Evolutionary conservation across 805 yeast species (phyloP).

Genomic region (Tetrapisispora namnaoensis): DNA sequence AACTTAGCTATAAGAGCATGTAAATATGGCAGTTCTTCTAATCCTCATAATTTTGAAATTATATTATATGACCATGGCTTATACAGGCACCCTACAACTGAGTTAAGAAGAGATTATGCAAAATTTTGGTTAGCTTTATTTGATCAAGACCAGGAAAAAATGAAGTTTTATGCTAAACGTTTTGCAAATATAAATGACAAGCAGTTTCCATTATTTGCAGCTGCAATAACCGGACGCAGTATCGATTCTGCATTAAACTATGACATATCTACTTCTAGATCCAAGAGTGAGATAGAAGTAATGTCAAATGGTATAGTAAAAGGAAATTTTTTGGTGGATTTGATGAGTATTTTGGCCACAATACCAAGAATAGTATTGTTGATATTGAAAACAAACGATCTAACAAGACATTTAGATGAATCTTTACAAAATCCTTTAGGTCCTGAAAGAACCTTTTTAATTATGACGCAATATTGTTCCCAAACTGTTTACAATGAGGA

Average conservation of each 20-base stretch:
- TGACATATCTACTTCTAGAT: slow-evolving; percentile 46
- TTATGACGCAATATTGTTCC: slow-evolving; percentile 87
- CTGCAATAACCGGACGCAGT: slow-evolving; percentile 93
- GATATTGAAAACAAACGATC: slow-evolving; percentile 87
- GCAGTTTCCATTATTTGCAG: slow-evolving; percentile 76
- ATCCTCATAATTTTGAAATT: slow-evolving; percentile 76
- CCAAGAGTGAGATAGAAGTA: slow-evolving; percentile 49
- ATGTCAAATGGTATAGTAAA: slow-evolving; percentile 59
- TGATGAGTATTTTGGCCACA: slow-evolving; percentile 67
- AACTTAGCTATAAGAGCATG: slow-evolving; percentile 69
- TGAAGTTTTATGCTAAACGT: slow-evolving; percentile 64
- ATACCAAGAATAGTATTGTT: slow-evolving; percentile 82
- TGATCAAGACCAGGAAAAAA: slow-evolving; percentile 53
- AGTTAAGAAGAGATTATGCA: slow-evolving; percentile 73
- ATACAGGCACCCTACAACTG: slow-evolving; percentile 71
- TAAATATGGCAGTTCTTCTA: slow-evolving; percentile 17
- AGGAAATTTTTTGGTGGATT: slow-evolving; percentile 55
- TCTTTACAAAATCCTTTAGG: slow-evolving; percentile 73
- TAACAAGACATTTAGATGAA: slow-evolving; percentile 84
- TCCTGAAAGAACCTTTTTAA: slow-evolving; percentile 74
- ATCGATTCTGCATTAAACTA: slow-evolving; percentile 63
- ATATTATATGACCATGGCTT: slow-evolving; percentile 91
- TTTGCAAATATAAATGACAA: slow-evolving; percentile 73
- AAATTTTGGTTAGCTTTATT: slow-evolving; percentile 86
- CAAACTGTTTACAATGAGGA: slow-evolving; percentile 64